Evolutionary conservation across 1,284 basidiomycete genomes (phyloP).

Genomic region (Trametes versicolor): DNA sequence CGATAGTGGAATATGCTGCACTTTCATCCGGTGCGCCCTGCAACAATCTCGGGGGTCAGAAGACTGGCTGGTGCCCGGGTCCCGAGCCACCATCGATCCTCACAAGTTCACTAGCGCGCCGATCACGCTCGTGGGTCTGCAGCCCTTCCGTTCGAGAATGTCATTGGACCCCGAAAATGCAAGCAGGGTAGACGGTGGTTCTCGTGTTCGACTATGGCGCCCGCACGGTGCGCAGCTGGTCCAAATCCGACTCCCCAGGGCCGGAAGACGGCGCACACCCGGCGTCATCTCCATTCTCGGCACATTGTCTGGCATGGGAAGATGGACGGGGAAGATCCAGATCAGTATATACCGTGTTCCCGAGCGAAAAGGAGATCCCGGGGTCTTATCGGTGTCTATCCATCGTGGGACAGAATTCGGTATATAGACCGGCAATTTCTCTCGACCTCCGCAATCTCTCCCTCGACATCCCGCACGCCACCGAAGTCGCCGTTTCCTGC

Average conservation of each 20-base stretch:
- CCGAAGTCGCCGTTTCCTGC: neutral
- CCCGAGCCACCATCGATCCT: no score
- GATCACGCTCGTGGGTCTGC: no score
- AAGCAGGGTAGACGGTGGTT: no score
- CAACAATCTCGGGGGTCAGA: no score
- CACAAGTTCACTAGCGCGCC: no score
- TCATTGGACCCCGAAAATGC: no score
- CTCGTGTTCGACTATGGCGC: no score
- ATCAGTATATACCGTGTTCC: slow-evolving; percentile 22
- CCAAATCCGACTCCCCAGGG: neutral
- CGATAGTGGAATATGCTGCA: no score
- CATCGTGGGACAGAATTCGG: slow-evolving; percentile 26
- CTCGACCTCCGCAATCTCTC: slow-evolving; percentile 19
- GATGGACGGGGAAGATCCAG: slow-evolving; percentile 28
- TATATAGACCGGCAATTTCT: slow-evolving; percentile 37
- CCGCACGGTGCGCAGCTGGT: neutral
- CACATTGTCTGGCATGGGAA: slow-evolving; percentile 24
- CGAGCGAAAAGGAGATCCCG: slow-evolving; percentile 31
- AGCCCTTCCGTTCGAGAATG: no score
- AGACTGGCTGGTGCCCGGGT: no score
- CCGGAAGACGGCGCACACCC: neutral
- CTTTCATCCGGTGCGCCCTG: no score
- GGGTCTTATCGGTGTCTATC: slow-evolving; percentile 38
- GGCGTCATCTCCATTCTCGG: slow-evolving; percentile 9
- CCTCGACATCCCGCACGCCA: slow-evolving; percentile 16